These are phyloP conservation scores for Heritiera littoralis DNA, from an alignment of 345 rosid species.

Conservation along the genomic window DNA sequence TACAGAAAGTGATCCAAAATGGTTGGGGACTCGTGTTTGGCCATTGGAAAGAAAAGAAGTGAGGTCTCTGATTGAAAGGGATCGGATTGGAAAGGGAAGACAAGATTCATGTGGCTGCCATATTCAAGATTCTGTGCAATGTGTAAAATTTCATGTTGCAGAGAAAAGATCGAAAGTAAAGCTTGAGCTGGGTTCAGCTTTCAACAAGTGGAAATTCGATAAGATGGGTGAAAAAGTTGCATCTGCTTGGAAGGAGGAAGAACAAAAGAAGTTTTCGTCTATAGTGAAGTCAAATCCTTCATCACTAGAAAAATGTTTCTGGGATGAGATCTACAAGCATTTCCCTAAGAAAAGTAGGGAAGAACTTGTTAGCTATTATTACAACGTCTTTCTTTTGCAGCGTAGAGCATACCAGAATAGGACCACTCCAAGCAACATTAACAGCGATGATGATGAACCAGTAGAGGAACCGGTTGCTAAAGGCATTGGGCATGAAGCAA, in stretches of 20 bases:
- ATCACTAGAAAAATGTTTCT: conserved; percentile 42
- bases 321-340: conserved; percentile 46
- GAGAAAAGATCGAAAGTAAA: conserved; percentile 53
- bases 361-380: conserved; percentile 73
- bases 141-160: conserved; percentile 69
- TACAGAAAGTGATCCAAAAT: conserved; percentile 61
- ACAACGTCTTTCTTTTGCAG: conserved; percentile 69
- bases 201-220: conserved; percentile 57
- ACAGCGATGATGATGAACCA: conserved; percentile 68
- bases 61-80: conserved; percentile 64
- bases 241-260: conserved; percentile 56
- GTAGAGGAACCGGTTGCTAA: conserved; percentile 29
- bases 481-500: conserved; percentile 31
- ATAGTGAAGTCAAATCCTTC: conserved; percentile 43
- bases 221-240: conserved; percentile 72
- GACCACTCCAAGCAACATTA: conserved; percentile 41
- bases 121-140: conserved; percentile 57
- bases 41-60: conserved; percentile 47
- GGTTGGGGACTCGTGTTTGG: conserved; percentile 82
- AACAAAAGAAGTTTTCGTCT: conserved; percentile 49
- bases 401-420: conserved; percentile 78
- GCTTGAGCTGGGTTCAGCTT: conserved; percentile 72
- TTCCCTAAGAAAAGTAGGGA: conserved; percentile 54
- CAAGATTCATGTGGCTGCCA: conserved; percentile 76
- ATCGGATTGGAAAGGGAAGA: conserved; percentile 88